A percentile compares a stretch with the other conserved stretches of the same genome.
Evolutionary conservation across 306 rosid species (phyloP).

Genomic region (Astragalus membranaceus): DNA sequence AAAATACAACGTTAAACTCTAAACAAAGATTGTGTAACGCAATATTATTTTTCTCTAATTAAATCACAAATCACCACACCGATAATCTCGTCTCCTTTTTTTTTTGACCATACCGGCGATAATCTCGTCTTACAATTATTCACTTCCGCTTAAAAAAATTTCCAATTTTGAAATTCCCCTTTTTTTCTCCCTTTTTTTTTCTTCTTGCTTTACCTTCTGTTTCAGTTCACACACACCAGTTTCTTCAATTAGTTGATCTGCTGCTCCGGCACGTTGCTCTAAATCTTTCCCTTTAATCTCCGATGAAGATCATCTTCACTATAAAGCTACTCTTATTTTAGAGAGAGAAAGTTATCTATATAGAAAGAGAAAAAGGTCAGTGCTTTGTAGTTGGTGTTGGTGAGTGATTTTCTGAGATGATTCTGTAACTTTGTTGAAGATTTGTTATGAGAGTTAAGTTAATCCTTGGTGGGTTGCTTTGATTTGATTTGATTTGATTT

Average conservation of each 20-base stretch:
- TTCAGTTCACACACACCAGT: slow-evolving; percentile 39
- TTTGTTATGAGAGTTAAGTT: slow-evolving; percentile 34
- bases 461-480: slow-evolving; percentile 34
- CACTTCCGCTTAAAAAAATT: background rate
- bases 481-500: slow-evolving; percentile 19
- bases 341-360: background rate
- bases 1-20: slow-evolving; percentile 16
- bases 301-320: slow-evolving; percentile 33
- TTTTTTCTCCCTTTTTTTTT: background rate
- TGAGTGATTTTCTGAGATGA: slow-evolving; percentile 23
- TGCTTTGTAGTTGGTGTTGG: slow-evolving; percentile 18
- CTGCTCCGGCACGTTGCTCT: slow-evolving; percentile 53
- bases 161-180: background rate
- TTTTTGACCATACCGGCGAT: too few relatives aligned
- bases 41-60: background rate
- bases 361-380: background rate
- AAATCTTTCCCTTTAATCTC: slow-evolving; percentile 57
- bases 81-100: background rate
- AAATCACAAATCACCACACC: background rate
- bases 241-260: slow-evolving; percentile 96
- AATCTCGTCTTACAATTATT: background rate
- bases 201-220: slow-evolving; percentile 53
- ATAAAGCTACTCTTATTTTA: slow-evolving; percentile 2
- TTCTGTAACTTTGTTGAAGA: slow-evolving; percentile 9
- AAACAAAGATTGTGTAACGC: slow-evolving; percentile 12